Evolutionary conservation across 176 grass and related monocot species (phyloP).

Genomic region (barley (Hordeum vulgare)): MorexV3_pseudomolecules_assembly NC_058521.1:23497140-23497639

Average conservation of each 20-base stretch:
- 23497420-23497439: constrained; percentile 41
- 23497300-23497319: constrained; percentile 59
- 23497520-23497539: constrained; percentile 52
- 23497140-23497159: not conserved
- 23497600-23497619: constrained; percentile 97
- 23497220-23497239: constrained; percentile 53
- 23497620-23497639: constrained; percentile 92
- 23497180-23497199: not conserved
- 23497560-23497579: constrained; percentile 98
- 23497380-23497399: constrained; percentile 70
- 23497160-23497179: not conserved
- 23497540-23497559: constrained; percentile 80
- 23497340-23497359: constrained; percentile 86
- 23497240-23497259: constrained; percentile 78
- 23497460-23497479: constrained; percentile 48
- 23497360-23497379: constrained; percentile 74
- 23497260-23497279: constrained; percentile 75
- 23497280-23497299: constrained; percentile 79
- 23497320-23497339: constrained; percentile 53
- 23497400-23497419: constrained; percentile 60
- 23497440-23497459: constrained; percentile 59
- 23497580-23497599: constrained; percentile 97
- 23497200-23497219: not conserved
- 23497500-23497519: constrained; percentile 67
- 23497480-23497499: constrained; percentile 78